A percentile compares a stretch with the other conserved stretches of the same genome.
These are phyloP conservation scores for Parafenestella ontariensis DNA, from an alignment of 2,329 filamentous ascomycete genomes.

Conservation along the genomic window DNA sequence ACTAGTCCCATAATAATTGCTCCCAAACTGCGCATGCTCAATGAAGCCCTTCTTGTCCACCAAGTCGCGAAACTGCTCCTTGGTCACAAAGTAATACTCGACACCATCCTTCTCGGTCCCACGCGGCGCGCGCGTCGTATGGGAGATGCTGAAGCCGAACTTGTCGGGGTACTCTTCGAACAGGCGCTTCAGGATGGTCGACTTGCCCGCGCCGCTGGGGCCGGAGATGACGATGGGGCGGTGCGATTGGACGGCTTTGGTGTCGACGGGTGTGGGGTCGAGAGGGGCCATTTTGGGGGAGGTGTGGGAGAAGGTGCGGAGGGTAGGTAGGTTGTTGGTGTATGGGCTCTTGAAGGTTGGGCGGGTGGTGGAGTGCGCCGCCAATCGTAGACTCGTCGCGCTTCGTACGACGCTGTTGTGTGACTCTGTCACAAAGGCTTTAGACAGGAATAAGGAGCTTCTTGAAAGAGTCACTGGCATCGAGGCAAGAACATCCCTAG, in stretches of 20 bases:
- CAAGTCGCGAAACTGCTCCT: constrained; percentile 59
- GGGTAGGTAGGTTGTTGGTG: constrained; percentile 5
- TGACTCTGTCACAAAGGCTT: constrained; percentile 13
- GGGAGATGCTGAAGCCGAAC: constrained; percentile 68
- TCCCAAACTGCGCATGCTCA: constrained; percentile 85
- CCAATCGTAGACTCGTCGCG: constrained; percentile 7
- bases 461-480: constrained; percentile 38
- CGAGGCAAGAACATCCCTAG: constrained; percentile 13
- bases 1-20: constrained; percentile 87
- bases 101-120: constrained; percentile 76
- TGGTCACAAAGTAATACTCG: constrained; percentile 76
- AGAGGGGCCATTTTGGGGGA: constrained; percentile 34
- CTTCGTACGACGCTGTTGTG: not conserved
- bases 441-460: constrained; percentile 14
- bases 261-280: constrained; percentile 22
- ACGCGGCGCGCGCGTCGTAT: constrained; percentile 83
- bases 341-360: not conserved
- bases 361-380: constrained; percentile 5
- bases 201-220: constrained; percentile 81
- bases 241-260: constrained; percentile 26
- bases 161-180: constrained; percentile 70
- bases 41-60: constrained; percentile 73
- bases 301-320: constrained; percentile 13
- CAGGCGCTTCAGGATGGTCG: constrained; percentile 76
- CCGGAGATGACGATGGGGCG: constrained; percentile 78